Evolutionary conservation across 805 yeast species (phyloP), one percentile per base, ranked within the genome.

Genomic region (Blastobotrys chiropterorum): DNA sequence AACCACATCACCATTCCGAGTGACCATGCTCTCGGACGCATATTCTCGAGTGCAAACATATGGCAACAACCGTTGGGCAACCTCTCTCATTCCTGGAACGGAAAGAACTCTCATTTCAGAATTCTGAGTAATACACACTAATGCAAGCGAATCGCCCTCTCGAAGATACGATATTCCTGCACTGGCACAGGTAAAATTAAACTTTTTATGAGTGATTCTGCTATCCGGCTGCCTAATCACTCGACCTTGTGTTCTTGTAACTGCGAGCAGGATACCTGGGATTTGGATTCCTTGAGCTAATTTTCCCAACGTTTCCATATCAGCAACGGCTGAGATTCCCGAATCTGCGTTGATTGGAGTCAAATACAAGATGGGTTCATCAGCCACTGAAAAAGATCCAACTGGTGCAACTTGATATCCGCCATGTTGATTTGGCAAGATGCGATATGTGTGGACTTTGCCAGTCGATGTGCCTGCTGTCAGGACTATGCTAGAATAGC

Each of bases 381-480:
- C 80, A 46, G 79, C 78, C 0, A 80, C 71, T 40, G 74, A 75
- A 3, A 77, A 67, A 0, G 69, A 64, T 40, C 74, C 83, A 5
- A 78, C 72, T 52, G 75, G 75, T 21, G 75, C 75, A 0, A 81
- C 85, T 26, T 72, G 69, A 62, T 82, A 89, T 47, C 81, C 72
- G 0, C 92, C 94, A 44, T 75, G 67, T 0, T 75, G 70, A 43
- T 75, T 76, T 1, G 95, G 95, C 2, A 82, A 63, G 1, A 90
- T 67, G 60, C 82, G 81, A 67, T 77, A 87, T 0, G 81, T 74
- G 22, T 83, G 55, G 11, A 89, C 62, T 51, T 86, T 85, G 15
- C 97, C 97, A 14, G 70, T 69, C 51, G 80, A 78, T 0, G 96
- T 85, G 20, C 98, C 98, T 11, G 83, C 85, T 20, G 79, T 68